phyloP scores from a whole-genome alignment of 345 rosid genomes.

The Heritiera littoralis region DNA sequence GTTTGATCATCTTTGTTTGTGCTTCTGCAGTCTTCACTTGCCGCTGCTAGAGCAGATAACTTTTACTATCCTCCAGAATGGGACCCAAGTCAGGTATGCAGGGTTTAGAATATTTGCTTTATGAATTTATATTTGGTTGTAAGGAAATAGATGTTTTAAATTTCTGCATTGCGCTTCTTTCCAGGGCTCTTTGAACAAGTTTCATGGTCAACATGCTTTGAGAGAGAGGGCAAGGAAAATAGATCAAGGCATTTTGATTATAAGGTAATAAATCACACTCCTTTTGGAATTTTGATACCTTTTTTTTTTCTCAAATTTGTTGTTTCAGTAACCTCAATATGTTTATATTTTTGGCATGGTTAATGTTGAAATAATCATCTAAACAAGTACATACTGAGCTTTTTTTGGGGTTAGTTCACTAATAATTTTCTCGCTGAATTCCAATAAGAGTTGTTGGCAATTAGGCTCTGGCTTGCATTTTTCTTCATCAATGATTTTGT shows the following conservation, averaged over 20 bases:
- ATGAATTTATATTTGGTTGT: neutral
- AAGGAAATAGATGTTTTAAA: neutral
- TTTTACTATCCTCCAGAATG: conserved; percentile 97
- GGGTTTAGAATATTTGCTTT: neutral
- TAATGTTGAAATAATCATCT: neutral
- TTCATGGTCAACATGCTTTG: conserved; percentile 94
- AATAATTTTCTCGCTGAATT: neutral
- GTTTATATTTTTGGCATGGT: neutral
- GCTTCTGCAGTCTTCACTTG: conserved; percentile 78
- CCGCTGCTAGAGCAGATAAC: conserved; percentile 97
- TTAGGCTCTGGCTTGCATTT: neutral
- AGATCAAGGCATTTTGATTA: conserved; percentile 89
- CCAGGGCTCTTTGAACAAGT: conserved; percentile 92
- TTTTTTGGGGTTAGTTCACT: neutral
- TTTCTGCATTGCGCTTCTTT: conserved; percentile 25
- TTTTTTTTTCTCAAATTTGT: neutral
- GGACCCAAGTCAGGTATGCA: conserved; percentile 71
- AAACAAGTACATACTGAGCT: neutral
- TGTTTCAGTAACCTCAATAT: neutral
- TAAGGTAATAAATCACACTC: conserved; percentile 51
- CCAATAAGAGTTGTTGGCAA: neutral
- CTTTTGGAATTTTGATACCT: neutral
- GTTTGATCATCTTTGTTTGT: conserved; percentile 19
- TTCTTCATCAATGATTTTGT: neutral
- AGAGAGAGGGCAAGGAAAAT: conserved; percentile 91